Base-by-base conservation (phyloP, 2,329 filamentous ascomycete species). In the Aspergillus costaricaensis region DNA sequence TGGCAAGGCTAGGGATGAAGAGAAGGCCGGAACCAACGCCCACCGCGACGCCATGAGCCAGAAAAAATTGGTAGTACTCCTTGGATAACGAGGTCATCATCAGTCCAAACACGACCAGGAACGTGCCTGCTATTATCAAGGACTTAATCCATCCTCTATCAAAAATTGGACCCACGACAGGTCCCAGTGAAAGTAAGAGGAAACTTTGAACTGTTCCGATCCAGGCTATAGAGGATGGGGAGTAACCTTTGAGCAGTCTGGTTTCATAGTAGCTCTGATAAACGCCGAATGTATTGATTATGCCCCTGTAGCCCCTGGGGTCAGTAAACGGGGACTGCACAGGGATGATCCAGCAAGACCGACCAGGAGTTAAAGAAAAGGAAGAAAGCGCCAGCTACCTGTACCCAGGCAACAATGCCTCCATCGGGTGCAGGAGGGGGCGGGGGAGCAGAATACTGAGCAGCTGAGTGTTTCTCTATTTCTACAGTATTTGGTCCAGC, bases 221-320 rank as follows among this genome's bases (percentile, higher is more conserved):
- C 53, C 47, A 60, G 10, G 58, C 38, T 19, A 60, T 60, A 10
- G 23, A 47, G 25, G 47, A 54, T 17, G 58, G 47, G 19, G 58
- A 43, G 8, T 47, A 52, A 17, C 39, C 32, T 23, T 38, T 48
- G n/a, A 60, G 44, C 14, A 60, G 36, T 27, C 47, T 54, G n/a
- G 54, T 52, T 39, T 60, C 58, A 49, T 60, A 60, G 44, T 57
- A 60, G 17, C 44, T 60, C 41, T 60, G 53, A 10, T 57, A 60
- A 19, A 48, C 56, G 19, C 58, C 58, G 17, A 57, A 60, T 27
- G 58, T 53, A 41, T 53, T 60, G 47, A 60, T 38, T 17, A 60
- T 14, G 17, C 58, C 58, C 58, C 54, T 60, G 4, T 36, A 36
- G 32, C 15, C 4, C 12, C 5, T 5, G 32, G 32, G 2, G 5